phyloP scores from a whole-genome alignment of 2,329 filamentous ascomycete species.

The Pseudomassariella vexata region DNA sequence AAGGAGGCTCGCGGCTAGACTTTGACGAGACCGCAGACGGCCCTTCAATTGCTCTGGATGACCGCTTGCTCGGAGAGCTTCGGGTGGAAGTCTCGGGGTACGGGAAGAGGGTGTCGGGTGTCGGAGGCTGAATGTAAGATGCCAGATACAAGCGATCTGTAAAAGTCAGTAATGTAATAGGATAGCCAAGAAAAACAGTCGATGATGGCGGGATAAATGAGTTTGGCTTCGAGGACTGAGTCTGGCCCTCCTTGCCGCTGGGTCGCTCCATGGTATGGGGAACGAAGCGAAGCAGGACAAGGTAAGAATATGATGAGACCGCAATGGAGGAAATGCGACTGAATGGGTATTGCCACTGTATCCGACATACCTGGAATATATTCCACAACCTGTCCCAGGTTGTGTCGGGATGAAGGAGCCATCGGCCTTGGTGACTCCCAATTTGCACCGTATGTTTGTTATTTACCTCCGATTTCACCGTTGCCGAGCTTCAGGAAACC shows the following conservation, averaged over 20 bases:
- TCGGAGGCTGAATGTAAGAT: slow-evolving; percentile 79
- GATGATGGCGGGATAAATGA: slow-evolving; percentile 6
- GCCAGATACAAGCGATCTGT: slow-evolving; percentile 91
- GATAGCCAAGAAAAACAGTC: slow-evolving; percentile 14
- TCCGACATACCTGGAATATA: slow-evolving; percentile 86
- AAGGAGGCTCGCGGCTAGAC: slow-evolving; percentile 58
- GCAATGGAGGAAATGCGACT: too few relatives aligned
- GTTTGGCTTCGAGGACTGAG: too few relatives aligned
- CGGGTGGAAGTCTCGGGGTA: slow-evolving; percentile 55
- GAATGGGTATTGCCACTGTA: too few relatives aligned
- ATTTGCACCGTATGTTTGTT: too few relatives aligned
- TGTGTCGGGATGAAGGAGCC: slow-evolving; percentile 47
- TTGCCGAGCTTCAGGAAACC: too few relatives aligned
- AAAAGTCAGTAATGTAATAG: slow-evolving; percentile 30
- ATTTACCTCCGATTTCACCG: too few relatives aligned
- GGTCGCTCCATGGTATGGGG: too few relatives aligned
- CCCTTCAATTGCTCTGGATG: slow-evolving; percentile 57
- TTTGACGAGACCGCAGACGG: slow-evolving; percentile 38
- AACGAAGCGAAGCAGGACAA: too few relatives aligned
- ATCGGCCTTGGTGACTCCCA: slow-evolving; percentile 28
- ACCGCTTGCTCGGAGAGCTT: slow-evolving; percentile 71
- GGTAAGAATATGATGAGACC: too few relatives aligned
- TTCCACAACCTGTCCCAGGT: slow-evolving; percentile 86
- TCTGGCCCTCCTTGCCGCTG: too few relatives aligned
- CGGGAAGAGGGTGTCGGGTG: slow-evolving; percentile 77